Evolutionary conservation across 2,329 filamentous ascomycete species (phyloP), one percentile per base, ranked within the genome.

Genomic region (Ampelomyces quisqualis): DNA sequence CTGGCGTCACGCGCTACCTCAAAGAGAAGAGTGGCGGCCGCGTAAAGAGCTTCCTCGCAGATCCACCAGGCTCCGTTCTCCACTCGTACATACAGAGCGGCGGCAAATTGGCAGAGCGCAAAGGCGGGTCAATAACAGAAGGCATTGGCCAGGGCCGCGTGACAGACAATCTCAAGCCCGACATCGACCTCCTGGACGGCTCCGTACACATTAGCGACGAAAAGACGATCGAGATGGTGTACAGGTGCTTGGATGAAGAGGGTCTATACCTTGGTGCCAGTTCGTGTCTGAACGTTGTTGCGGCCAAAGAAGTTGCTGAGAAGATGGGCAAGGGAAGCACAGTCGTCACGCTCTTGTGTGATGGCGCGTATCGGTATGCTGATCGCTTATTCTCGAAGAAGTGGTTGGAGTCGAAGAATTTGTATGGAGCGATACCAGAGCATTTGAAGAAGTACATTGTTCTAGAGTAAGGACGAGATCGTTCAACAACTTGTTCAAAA

Each of bases 211-310:
- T 98, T 55, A 79, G 82, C 47, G 93, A 98, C 65, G 90, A 93
- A 74, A 90, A 95, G 80, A 94, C 84, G 60, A 91, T 98, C 56
- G 88, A 88, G 71, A 97, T 96, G 93, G 89, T 98, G 30, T 98
- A 97, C 74, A 78, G 91, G 51, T 95, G 91, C 64, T 75, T 98
- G 49, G 90, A 97, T 61, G 90, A 97, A 71, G 93, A 98, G 68
- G 93, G 93, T 2, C 73, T 98, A 36, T 98, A 98, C 68, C 78
- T 98, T 2, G 93, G 93, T 49, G 93, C 93, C 24, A 95, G 89
- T 72, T 95, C 88, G 17, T 87, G 88, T 44, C 75, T 98, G 60
- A 98, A 98, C 65, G 93, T 98, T 10, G 93, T 91, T 5, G 93
- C 93, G 1, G 93, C 93, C 11, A 89, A 91, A 73, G 88, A 97